Base-by-base conservation (phyloP, 495 filamentous ascomycete species). In the Terfezia boudieri region DNA sequence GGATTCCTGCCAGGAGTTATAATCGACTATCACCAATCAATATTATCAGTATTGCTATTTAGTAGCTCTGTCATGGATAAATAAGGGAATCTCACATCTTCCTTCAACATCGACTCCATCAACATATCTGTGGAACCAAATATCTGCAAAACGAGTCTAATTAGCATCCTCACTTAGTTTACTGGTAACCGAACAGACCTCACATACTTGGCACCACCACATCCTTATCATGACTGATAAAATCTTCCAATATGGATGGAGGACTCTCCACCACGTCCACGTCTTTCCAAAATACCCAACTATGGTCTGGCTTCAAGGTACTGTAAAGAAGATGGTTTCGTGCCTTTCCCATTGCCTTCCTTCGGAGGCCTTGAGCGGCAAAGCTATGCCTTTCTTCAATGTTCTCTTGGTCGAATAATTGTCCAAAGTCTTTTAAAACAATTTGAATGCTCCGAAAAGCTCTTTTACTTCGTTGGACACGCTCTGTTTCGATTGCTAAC, bases 261-360 rank as follows among this genome's bases (percentile, higher is more conserved):
- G 92, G 86, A 66, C 83, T 92, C 59, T 98, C 90, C 26, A 80
- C 75, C 61, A 98, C 95, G 69, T 98, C 90, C 35, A 94, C 86
- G 65, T 98, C 90, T 55, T 92, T 79, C 90, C 90, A 98, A 67
- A 95, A 96, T 23, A 98, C 92, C 90, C 90, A 98, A 8, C 84
- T 88, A 66, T 98, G 90, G 55, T 95, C 84, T 2, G 86, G 74
- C 71, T 89, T 92, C 59, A 98, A 66, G 23, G 90, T 80, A 0
- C 86, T 75, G 51, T 78, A 77, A 10, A 98, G 78, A 22, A 98
- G 74, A 66, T 94, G 96, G 66, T 98, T 98, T 53, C 90, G 76
- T 14, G 92, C 92, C 55, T 75, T 74, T 51, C 81, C 90, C 74
- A 98, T 87, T 38, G 84, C 78, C 69, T 89, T 96, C 58, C 90